Conservation (phyloP, 148 eudicot species). For the Agrostemma githago region DNA sequence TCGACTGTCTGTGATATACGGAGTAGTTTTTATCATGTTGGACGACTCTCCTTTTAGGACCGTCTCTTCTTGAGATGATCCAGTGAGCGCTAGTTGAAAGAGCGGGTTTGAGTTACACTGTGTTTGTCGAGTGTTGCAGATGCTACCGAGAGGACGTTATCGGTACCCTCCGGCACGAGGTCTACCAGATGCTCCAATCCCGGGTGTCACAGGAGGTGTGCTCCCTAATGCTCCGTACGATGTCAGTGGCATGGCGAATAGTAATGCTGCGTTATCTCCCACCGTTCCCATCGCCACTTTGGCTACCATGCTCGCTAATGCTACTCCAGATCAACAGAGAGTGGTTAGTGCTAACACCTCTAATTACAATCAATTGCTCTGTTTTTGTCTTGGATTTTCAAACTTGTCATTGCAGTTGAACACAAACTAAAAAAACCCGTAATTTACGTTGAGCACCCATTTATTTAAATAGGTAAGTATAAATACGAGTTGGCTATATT, state of each 20-base stretch:
- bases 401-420: too few relatives aligned
- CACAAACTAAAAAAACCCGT: too few relatives aligned
- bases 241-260: slow-evolving; percentile 53
- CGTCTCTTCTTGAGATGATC: background rate
- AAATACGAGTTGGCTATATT: too few relatives aligned
- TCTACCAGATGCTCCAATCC: slow-evolving; percentile 47
- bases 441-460: too few relatives aligned
- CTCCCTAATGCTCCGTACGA: slow-evolving; percentile 55
- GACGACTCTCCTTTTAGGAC: too few relatives aligned
- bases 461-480: too few relatives aligned
- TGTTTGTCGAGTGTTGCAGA: slow-evolving; percentile 27
- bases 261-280: slow-evolving; percentile 50
- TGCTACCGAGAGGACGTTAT: slow-evolving; percentile 67
- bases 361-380: background rate
- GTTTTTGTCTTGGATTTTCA: too few relatives aligned
- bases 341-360: slow-evolving; percentile 41
- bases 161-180: slow-evolving; percentile 58
- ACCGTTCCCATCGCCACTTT: slow-evolving; percentile 56
- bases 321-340: slow-evolving; percentile 67
- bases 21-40: too few relatives aligned
- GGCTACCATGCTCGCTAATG: slow-evolving; percentile 76
- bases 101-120: background rate
- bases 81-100: background rate
- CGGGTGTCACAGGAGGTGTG: slow-evolving; percentile 39
- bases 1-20: background rate